These are phyloP conservation scores for Nepenthes mirabilis DNA, from an alignment of 148 eudicot species.

Conservation along the genomic window DNA sequence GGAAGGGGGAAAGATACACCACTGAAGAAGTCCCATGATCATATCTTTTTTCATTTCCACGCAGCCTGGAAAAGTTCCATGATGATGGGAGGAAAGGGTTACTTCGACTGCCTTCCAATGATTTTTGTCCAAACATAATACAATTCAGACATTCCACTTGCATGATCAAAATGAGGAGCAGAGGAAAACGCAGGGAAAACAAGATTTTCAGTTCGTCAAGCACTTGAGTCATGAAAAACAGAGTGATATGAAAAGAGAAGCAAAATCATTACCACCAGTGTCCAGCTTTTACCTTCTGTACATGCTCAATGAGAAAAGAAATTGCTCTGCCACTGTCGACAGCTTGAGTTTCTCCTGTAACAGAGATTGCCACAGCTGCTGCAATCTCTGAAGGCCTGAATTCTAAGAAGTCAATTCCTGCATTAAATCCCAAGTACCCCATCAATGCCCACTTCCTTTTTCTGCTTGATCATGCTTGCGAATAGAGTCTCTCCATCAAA, in stretches of 20 bases:
- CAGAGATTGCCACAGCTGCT: slow-evolving; percentile 83
- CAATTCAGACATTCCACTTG: neutral
- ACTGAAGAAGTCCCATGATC: too few species aligned
- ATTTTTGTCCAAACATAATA: neutral
- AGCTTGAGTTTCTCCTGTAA: slow-evolving; percentile 37
- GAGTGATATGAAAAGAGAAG: neutral
- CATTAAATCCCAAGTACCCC: slow-evolving; percentile 30
- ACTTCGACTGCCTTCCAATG: neutral
- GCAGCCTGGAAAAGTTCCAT: neutral
- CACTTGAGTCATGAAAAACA: neutral
- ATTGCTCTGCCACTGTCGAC: slow-evolving; percentile 42
- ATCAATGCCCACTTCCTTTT: slow-evolving; percentile 11
- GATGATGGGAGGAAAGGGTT: neutral
- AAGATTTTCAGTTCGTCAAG: too few species aligned
- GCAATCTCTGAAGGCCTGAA: slow-evolving; percentile 91
- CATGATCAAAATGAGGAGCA: too few species aligned
- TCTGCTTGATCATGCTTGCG: neutral
- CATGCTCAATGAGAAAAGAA: slow-evolving; percentile 27
- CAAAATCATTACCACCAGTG: neutral
- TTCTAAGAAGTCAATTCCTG: slow-evolving; percentile 79
- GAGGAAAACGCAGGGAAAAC: too few species aligned
- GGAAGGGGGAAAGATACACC: too few species aligned
- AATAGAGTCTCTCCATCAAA: neutral
- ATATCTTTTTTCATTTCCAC: too few species aligned
- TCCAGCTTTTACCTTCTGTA: slow-evolving; percentile 49